These are phyloP conservation scores for Trichoderma afroharzianum DNA, from an alignment of 2,329 filamentous ascomycete genomes.

Conservation along the genomic window DNA sequence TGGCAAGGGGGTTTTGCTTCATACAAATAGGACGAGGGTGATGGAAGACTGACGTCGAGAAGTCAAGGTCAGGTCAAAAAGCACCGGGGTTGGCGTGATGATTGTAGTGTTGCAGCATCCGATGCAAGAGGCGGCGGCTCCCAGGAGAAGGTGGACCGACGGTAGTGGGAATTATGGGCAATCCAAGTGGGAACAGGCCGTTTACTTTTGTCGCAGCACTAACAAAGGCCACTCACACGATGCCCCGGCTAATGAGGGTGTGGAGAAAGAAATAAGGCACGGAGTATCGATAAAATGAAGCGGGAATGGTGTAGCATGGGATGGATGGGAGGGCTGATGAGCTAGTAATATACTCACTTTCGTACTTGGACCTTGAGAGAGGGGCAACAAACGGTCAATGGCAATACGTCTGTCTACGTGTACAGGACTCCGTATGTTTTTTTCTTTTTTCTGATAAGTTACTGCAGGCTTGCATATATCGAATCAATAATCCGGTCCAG, in stretches of 20 bases:
- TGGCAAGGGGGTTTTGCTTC: not conserved
- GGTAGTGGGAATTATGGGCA: not conserved
- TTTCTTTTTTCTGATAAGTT: not conserved
- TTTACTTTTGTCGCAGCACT: constrained; percentile 5
- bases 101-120: not conserved
- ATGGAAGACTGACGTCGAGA: constrained; percentile 13
- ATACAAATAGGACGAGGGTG: constrained; percentile 6
- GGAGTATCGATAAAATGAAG: constrained; percentile 16
- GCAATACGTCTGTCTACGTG: not conserved
- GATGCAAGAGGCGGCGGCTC: constrained; percentile 1
- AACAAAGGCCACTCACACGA: constrained; percentile 5
- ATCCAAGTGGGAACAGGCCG: not conserved
- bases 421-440: not conserved
- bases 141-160: constrained; percentile 13
- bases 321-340: not conserved
- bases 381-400: not conserved
- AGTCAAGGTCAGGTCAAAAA: constrained; percentile 3
- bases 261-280: constrained; percentile 15
- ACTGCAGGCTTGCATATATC: not conserved
- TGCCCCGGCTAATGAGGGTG: constrained; percentile 14
- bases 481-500: not conserved
- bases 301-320: constrained; percentile 1
- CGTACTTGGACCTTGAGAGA: not conserved
- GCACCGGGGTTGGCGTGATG: constrained; percentile 9
- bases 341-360: not conserved